A percentile compares a stretch with the other conserved stretches of the same genome.
Evolutionary conservation across 208 protist genomes (phyloP).

Genomic region (Leishmania tropica): DNA sequence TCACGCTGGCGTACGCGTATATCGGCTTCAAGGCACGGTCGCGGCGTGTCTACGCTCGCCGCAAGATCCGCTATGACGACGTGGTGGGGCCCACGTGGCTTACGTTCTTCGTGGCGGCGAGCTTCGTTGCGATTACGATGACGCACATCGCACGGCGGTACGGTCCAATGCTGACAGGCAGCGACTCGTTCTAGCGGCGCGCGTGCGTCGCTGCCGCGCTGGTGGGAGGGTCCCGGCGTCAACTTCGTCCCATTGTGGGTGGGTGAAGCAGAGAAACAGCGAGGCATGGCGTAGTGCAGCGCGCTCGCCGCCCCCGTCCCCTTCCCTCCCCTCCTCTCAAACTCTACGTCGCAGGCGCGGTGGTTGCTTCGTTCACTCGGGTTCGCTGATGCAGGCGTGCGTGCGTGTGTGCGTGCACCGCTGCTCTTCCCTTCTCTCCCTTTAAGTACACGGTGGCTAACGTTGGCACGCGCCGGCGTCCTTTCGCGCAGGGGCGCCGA

Average conservation of each 20-base stretch:
- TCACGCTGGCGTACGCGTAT: constrained; percentile 77
- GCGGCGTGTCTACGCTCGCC: constrained; percentile 79
- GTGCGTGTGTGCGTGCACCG: too few species aligned
- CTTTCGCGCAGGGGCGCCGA: too few species aligned
- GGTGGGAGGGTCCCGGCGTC: background rate
- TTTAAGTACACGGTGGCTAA: too few species aligned
- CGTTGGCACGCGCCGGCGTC: background rate
- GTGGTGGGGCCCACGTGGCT: constrained; percentile 59
- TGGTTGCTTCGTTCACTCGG: background rate
- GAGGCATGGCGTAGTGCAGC: background rate
- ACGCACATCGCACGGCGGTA: constrained; percentile 75
- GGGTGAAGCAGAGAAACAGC: background rate
- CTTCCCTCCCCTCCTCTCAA: background rate
- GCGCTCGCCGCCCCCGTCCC: background rate
- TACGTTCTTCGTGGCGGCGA: constrained; percentile 60
- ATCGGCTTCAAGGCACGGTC: constrained; percentile 73
- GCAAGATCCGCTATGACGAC: constrained; percentile 89
- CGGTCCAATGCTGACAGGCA: constrained; percentile 83
- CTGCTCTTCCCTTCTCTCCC: too few species aligned
- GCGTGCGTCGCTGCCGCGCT: background rate
- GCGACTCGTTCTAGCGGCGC: constrained; percentile 57
- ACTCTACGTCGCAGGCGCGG: background rate
- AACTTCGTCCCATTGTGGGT: background rate
- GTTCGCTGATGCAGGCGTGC: background rate
- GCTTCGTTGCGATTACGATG: constrained; percentile 47